These are phyloP conservation scores for Prunus padus DNA, from an alignment of 306 rosid species.

Conservation along the genomic window DNA sequence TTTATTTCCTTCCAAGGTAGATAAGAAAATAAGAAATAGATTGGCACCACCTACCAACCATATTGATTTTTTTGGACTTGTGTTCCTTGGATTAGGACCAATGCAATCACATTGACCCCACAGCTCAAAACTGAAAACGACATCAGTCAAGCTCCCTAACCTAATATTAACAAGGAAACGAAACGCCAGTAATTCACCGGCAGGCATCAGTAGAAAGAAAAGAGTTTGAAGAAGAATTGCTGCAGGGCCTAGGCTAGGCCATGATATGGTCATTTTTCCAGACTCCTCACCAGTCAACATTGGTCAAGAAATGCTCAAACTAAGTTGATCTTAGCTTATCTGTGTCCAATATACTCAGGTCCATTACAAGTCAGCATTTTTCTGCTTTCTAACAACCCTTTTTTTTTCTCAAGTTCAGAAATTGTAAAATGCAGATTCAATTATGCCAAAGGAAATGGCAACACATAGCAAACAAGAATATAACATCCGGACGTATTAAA, in stretches of 20 bases:
- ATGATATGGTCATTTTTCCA: neutral
- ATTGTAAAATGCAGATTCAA: neutral
- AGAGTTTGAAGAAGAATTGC: neutral
- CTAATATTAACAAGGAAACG: neutral
- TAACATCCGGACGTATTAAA: neutral
- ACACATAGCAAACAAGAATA: neutral
- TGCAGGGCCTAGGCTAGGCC: neutral
- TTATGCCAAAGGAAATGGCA: neutral
- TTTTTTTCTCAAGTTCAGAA: neutral
- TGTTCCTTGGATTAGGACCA: neutral
- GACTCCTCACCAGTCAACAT: neutral
- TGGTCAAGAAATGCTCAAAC: neutral
- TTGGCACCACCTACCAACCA: neutral
- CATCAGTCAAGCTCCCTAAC: neutral
- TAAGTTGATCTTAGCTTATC: neutral
- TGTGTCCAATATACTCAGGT: neutral
- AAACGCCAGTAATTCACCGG: too few species aligned
- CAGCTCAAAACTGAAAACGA: neutral
- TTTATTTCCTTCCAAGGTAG: too few species aligned
- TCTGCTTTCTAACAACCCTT: neutral
- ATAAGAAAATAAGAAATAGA: neutral
- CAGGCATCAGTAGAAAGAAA: neutral
- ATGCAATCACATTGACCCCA: neutral
- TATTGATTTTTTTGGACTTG: too few species aligned
- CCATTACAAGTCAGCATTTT: neutral